Conservation (phyloP, 169 alveolate species). For the Eimeria zaria region DNA sequence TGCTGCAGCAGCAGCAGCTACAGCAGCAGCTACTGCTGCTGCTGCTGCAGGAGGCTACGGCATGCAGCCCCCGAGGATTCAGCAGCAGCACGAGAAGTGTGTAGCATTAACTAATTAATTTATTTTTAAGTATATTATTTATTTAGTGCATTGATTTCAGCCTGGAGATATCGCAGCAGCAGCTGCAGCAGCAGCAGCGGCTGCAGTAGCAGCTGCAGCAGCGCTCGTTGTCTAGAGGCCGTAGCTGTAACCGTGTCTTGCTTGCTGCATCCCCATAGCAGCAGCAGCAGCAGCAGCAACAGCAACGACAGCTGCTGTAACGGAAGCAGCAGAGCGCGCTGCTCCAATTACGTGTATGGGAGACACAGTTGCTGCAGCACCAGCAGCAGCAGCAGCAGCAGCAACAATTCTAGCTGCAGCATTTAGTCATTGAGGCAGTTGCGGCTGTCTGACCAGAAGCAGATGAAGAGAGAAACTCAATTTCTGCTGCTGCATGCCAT, state of each 20-base stretch:
- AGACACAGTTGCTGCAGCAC: neutral
- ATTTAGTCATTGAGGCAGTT: neutral
- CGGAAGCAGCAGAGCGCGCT: neutral
- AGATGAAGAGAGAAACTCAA: neutral
- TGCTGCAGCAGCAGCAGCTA: neutral
- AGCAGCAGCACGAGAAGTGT: neutral
- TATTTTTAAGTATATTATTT: neutral
- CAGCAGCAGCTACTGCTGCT: slow-evolving; percentile 6
- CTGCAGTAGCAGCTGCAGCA: slow-evolving; percentile 28
- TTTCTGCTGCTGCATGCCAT: slow-evolving; percentile 10
- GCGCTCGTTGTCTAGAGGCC: neutral
- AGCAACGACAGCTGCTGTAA: slow-evolving; percentile 43
- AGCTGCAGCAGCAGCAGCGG: slow-evolving; percentile 43
- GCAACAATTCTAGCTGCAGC: neutral
- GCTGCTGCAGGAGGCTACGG: neutral
- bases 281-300: slow-evolving; percentile 11
- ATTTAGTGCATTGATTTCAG: neutral
- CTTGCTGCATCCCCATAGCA: neutral
- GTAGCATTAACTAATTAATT: neutral
- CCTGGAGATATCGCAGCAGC: neutral
- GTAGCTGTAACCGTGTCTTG: neutral
- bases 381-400: slow-evolving; percentile 30
- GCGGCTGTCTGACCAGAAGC: neutral
- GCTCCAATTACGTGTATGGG: neutral
- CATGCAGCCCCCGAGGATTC: slow-evolving; percentile 35